Evolutionary conservation across 2,329 filamentous ascomycete genomes (phyloP).

Genomic region (Calonectria pseudoturangicola): DNA sequence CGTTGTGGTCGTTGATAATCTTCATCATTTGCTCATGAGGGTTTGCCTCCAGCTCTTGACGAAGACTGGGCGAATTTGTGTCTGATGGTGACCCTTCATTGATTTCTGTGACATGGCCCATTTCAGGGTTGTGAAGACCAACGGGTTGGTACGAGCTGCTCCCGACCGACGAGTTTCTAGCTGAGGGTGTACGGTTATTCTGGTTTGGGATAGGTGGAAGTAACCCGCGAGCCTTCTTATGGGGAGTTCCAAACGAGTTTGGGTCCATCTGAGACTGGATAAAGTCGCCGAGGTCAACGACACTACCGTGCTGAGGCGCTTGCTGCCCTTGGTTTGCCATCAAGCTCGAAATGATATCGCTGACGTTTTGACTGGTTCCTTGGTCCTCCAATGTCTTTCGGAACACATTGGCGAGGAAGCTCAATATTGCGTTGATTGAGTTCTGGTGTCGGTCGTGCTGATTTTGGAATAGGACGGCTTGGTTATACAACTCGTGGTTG

Average conservation of each 20-base stretch:
- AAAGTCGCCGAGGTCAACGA: constrained; percentile 78
- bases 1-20: constrained; percentile 79
- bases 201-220: constrained; percentile 72
- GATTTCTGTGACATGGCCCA: constrained; percentile 77
- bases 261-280: constrained; percentile 68
- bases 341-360: constrained; percentile 87
- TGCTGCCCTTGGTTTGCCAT: constrained; percentile 75
- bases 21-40: constrained; percentile 79
- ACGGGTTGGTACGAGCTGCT: constrained; percentile 51
- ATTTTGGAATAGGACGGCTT: constrained; percentile 91
- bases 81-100: constrained; percentile 71
- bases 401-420: constrained; percentile 97
- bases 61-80: constrained; percentile 68
- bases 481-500: constrained; percentile 90
- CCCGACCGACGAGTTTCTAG: constrained; percentile 48
- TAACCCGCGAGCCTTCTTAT: constrained; percentile 73
- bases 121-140: constrained; percentile 63
- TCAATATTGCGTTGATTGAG: constrained; percentile 98
- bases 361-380: constrained; percentile 83
- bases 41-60: constrained; percentile 74
- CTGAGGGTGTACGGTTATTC: constrained; percentile 53
- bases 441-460: constrained; percentile 98
- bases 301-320: constrained; percentile 70
- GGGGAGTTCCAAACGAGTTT: constrained; percentile 62
- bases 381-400: constrained; percentile 93